These are phyloP conservation scores for Cyberlindnera maritima DNA, from an alignment of 805 yeast species.

Conservation along the genomic window DNA sequence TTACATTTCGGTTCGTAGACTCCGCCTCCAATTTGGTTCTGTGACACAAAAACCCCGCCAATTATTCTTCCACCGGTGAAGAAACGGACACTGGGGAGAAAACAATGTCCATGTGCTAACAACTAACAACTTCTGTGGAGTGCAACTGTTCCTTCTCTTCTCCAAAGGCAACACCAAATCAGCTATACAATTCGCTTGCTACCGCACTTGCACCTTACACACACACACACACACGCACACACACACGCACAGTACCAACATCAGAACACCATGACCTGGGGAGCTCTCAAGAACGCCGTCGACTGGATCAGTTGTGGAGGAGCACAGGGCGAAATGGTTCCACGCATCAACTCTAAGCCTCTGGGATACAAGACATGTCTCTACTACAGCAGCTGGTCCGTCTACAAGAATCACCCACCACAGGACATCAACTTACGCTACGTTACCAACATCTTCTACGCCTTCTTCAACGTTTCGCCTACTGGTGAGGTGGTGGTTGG, in stretches of 20 bases:
- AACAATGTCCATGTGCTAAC: too few relatives aligned
- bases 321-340: not conserved
- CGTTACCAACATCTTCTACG: conserved; percentile 71
- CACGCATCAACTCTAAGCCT: not conserved
- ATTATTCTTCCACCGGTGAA: too few relatives aligned
- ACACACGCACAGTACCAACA: not conserved
- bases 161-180: too few relatives aligned
- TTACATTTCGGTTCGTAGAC: not conserved
- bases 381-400: conserved; percentile 60
- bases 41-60: not conserved
- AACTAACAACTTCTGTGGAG: too few relatives aligned
- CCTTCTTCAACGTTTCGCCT: conserved; percentile 56
- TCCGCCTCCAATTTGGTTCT: not conserved
- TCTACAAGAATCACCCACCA: conserved; percentile 61
- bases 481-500: conserved; percentile 23
- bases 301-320: not conserved
- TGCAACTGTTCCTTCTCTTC: too few relatives aligned
- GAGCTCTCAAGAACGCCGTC: not conserved
- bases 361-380: conserved; percentile 30
- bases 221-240: too few relatives aligned
- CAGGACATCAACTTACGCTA: conserved; percentile 54
- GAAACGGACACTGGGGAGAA: too few relatives aligned
- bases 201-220: too few relatives aligned
- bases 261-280: conserved; percentile 3
- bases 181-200: too few relatives aligned